Evolutionary conservation across 1,284 basidiomycete genomes (phyloP).

Genomic region (Schizophyllum commune): DNA sequence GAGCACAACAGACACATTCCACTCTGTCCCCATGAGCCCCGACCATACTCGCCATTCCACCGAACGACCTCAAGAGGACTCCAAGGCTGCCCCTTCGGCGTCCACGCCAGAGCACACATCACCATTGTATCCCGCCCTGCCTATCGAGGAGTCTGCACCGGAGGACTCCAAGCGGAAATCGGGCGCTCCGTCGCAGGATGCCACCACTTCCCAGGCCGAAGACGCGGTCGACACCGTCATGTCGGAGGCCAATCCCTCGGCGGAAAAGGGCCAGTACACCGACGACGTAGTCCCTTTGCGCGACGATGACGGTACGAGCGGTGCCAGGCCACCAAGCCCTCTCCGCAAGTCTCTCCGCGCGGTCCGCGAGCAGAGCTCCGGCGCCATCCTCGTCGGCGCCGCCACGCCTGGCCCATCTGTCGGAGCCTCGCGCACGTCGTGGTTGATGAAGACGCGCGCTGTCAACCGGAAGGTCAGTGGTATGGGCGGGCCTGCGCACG

Average conservation of each 20-base stretch:
- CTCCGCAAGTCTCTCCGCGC: slow-evolving; percentile 58
- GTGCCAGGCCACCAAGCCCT: slow-evolving; percentile 43
- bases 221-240: background rate
- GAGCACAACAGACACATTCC: background rate
- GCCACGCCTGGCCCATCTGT: slow-evolving; percentile 35
- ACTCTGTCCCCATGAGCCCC: background rate
- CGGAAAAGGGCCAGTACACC: slow-evolving; percentile 1
- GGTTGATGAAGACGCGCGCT: slow-evolving; percentile 70
- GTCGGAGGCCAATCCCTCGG: background rate
- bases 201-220: background rate
- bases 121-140: no score
- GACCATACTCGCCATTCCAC: background rate
- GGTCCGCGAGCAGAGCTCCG: slow-evolving; percentile 36
- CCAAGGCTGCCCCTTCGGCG: no score
- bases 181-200: no score
- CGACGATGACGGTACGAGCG: slow-evolving; percentile 11
- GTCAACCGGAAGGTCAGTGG: background rate
- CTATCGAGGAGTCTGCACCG: no score
- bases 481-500: slow-evolving; percentile 1
- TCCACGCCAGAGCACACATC: no score
- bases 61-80: background rate
- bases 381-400: slow-evolving; percentile 22
- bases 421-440: slow-evolving; percentile 62
- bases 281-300: slow-evolving; percentile 22
- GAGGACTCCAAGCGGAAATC: no score